Conservation (phyloP, 2,329 filamentous ascomycete species). For the Drechslerella coelobrocha region DNA sequence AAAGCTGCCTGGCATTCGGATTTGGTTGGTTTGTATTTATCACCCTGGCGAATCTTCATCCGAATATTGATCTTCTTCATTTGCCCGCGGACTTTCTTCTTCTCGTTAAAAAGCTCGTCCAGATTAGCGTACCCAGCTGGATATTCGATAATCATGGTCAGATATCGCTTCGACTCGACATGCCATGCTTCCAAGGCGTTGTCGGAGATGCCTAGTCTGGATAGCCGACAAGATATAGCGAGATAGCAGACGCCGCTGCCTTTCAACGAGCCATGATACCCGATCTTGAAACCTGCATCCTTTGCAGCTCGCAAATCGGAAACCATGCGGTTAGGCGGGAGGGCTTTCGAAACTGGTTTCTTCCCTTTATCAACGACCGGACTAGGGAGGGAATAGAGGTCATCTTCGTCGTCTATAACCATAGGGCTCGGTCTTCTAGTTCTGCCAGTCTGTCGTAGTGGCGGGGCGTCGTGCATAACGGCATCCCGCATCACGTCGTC, state of each 20-base stretch:
- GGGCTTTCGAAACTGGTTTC: slow-evolving; percentile 8
- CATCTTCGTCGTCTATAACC: slow-evolving; percentile 27
- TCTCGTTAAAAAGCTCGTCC: slow-evolving; percentile 62
- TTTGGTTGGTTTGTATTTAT: slow-evolving; percentile 42
- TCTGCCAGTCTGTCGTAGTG: not conserved
- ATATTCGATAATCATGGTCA: slow-evolving; percentile 75
- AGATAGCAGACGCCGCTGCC: slow-evolving; percentile 63
- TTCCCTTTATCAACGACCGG: slow-evolving; percentile 31
- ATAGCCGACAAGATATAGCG: slow-evolving; percentile 72
- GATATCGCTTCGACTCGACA: slow-evolving; percentile 69
- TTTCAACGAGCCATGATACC: slow-evolving; percentile 62
- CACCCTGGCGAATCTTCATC: slow-evolving; percentile 38
- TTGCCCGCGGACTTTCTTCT: slow-evolving; percentile 8
- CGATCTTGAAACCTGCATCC: slow-evolving; percentile 73
- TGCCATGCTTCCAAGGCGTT: slow-evolving; percentile 81
- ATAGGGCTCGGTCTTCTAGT: slow-evolving; percentile 24
- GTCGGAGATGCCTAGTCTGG: slow-evolving; percentile 74
- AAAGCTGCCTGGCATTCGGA: slow-evolving; percentile 29
- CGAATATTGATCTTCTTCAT: slow-evolving; percentile 18
- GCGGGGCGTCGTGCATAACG: not conserved
- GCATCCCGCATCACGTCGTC: slow-evolving; percentile 16
- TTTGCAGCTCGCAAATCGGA: slow-evolving; percentile 69
- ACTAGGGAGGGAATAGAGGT: slow-evolving; percentile 26
- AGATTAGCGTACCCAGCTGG: slow-evolving; percentile 68
- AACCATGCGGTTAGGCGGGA: slow-evolving; percentile 12